Evolutionary conservation across 768 basidiomycete species (phyloP).

Genomic region (Leccinum boreale): DNA sequence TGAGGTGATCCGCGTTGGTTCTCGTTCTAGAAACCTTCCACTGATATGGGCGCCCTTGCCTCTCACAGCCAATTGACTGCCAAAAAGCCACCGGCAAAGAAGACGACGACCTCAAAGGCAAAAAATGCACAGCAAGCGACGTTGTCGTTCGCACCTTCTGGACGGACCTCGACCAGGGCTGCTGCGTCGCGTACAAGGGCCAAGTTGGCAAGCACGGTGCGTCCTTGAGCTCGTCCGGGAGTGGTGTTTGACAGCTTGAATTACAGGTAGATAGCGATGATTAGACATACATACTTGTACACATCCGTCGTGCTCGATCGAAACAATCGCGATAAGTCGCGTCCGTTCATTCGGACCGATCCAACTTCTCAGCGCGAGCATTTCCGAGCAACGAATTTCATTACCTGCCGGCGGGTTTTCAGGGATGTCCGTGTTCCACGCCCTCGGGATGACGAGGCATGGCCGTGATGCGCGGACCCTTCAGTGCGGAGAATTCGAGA

Average conservation of each 20-base stretch:
- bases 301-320: background rate
- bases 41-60: background rate
- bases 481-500: background rate
- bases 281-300: conserved; percentile 4
- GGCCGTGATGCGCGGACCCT: background rate
- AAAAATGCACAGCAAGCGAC: conserved; percentile 41
- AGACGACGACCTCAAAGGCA: conserved; percentile 33
- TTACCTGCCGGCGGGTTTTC: background rate
- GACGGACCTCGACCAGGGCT: conserved; percentile 53
- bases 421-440: background rate
- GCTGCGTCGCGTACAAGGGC: conserved; percentile 68
- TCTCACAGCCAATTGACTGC: conserved; percentile 31
- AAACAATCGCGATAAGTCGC: background rate
- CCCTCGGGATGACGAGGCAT: background rate
- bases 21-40: conserved; percentile 28
- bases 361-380: background rate
- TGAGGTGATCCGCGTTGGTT: conserved; percentile 46
- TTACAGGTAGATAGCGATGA: conserved; percentile 30
- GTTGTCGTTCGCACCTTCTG: conserved; percentile 60
- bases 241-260: background rate
- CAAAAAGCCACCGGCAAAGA: conserved; percentile 57
- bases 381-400: background rate
- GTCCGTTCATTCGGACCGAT: background rate
- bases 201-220: conserved; percentile 50
- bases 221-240: conserved; percentile 3